Base-by-base conservation (phyloP, 805 yeast genomes). In the Hanseniaspora guilliermondii region DNA sequence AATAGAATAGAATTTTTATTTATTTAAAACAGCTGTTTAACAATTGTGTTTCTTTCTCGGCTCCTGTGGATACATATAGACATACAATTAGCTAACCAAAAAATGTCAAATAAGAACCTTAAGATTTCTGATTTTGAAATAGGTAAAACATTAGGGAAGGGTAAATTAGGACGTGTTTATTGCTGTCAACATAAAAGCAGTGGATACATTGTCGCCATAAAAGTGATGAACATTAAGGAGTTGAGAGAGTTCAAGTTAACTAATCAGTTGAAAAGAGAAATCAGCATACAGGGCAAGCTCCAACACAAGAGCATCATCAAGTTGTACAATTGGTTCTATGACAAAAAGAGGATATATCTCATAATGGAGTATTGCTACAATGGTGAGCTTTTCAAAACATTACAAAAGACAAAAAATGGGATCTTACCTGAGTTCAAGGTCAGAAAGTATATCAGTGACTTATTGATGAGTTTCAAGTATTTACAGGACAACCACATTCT, bases 131-230 rank as follows among this genome's bases (percentile, higher is more conserved):
- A 86, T 63, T 91, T 91, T 68, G 96, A 88, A 60, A 76, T 91
- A 42, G 97, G 97, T 17, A 77, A 82, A 53, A 81, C 83, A 56
- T 73, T 91, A 48, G 98, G 97, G 0, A 87, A 86, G 64, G 98
- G 98, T 6, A 87, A 88, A 66, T 82, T 89, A 62, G 98, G 98
- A 8, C 81, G 79, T 61, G 97, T 93, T 0, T 89, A 87, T 67
- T 85, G 96, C 64, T 97, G 84, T 8, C 75, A 76, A 55, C 96
- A 88, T 65, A 81, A 77, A 59, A 62, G 69, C 36, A 76, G 87
- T 0, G 95, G 94, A 1, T 85, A 78, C 64, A 74, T 91, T 1
- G 86, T 94, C 65, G 98, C 98, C 0, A 70, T 91, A 61, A 91
- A 93, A 65, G 93, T 83, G 3, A 87, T 93, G 96, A 80, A 82